Base-by-base conservation (phyloP, 2,329 filamentous ascomycete genomes). In the Verticillium zaregamsianum region DNA sequence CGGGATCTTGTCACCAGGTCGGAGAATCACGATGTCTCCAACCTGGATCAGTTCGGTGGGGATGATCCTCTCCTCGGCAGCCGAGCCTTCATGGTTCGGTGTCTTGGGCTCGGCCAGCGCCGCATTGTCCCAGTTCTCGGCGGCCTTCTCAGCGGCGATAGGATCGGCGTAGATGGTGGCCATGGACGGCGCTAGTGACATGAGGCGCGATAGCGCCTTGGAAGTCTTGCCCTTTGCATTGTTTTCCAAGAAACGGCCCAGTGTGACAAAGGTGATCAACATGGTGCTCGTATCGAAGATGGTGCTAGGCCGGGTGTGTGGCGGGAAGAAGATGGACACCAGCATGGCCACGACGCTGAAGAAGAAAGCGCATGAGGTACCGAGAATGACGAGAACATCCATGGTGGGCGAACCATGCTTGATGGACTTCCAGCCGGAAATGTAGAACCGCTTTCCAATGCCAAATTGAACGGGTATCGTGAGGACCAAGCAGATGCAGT, bases 221-320 rank as follows among this genome's bases (percentile, higher is more conserved):
- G 93, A 97, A 0, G 95, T 99, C 77, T 98, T 92, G 0, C 95
- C 95, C 78, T 98, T 99, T 59, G 95, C 95, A 20, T 89, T 82
- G 72, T 98, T 99, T 76, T 99, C 95, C 20, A 99, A 78, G 78
- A 90, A 99, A 39, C 95, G 89, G 4, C 95, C 92, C 3, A 99
- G 79, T 1, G 90, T 93, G 74, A 97, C 92, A 73, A 99, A 98
- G 0, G 93, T 97, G 74, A 99, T 93, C 59, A 99, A 83, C 95
- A 98, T 99, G 25, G 93, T 97, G 76, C 93, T 97, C 1, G 95
- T 99, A 72, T 99, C 95, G 70, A 99, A 99, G 17, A 97, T 90
- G 2, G 93, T 97, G 65, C 87, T 89, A 1, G 95, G 95, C 57
- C 91, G 86, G 2, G 83, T 85, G 72, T 98, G 92, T 7, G 92